A percentile compares a stretch with the other conserved stretches of the same genome.
Conservation (phyloP, 208 protist species). For the Phytomonas serpens region DNA sequence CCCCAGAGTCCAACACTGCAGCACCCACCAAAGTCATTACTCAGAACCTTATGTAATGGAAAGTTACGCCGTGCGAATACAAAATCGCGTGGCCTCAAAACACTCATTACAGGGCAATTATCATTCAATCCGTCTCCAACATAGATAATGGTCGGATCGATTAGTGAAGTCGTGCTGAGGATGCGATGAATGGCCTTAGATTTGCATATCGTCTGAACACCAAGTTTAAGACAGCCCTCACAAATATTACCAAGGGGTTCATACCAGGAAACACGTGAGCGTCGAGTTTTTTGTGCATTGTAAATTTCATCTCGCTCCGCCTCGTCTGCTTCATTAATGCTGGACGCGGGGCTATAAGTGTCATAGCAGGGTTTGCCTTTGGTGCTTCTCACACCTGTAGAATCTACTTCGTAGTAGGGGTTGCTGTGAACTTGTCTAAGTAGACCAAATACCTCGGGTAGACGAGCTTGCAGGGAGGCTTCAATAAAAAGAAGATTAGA, state of each 20-base stretch:
- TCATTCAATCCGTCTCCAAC: conserved; percentile 82
- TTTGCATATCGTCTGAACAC: conserved; percentile 85
- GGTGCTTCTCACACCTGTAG: conserved; percentile 9
- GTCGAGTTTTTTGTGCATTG: conserved; percentile 29
- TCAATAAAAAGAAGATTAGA: conserved; percentile 81
- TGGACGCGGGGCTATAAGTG: not conserved
- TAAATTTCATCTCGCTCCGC: conserved; percentile 34
- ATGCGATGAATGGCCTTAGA: conserved; percentile 65
- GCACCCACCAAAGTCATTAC: conserved; percentile 37
- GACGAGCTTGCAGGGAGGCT: conserved; percentile 29
- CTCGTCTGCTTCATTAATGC: conserved; percentile 31
- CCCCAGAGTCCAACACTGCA: conserved; percentile 69
- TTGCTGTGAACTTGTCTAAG: conserved; percentile 84
- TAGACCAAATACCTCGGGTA: conserved; percentile 27
- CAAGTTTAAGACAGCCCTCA: conserved; percentile 29
- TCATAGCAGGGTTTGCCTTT: conserved; percentile 14
- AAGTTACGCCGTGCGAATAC: conserved; percentile 66
- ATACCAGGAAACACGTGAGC: conserved; percentile 68
- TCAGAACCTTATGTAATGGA: conserved; percentile 32
- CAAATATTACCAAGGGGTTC: conserved; percentile 66
- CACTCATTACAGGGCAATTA: conserved; percentile 72
- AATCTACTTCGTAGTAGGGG: conserved; percentile 53
- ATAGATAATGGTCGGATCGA: conserved; percentile 84
- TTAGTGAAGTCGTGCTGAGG: conserved; percentile 58
- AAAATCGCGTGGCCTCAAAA: conserved; percentile 72